phyloP scores from a whole-genome alignment of 192 early-diverging fungal genomes.

The Lunasporangiospora selenospora region DNA sequence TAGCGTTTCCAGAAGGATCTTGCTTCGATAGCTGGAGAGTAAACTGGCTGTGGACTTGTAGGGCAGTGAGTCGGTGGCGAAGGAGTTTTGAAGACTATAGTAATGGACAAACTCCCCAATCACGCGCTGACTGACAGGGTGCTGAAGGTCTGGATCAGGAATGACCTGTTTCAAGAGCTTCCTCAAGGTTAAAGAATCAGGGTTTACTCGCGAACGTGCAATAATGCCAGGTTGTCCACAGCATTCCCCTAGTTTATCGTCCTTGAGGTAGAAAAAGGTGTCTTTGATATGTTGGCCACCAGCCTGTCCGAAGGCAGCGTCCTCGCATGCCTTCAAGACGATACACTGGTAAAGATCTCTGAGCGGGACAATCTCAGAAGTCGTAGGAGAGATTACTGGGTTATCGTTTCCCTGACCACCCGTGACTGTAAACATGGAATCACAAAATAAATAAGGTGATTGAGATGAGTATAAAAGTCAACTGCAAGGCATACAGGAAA shows the following conservation, averaged over 20 bases:
- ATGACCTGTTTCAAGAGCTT: not conserved
- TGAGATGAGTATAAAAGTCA: too few relatives aligned
- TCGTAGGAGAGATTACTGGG: too few relatives aligned
- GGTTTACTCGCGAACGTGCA: not conserved
- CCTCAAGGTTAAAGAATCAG: not conserved
- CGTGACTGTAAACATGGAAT: too few relatives aligned
- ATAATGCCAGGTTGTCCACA: not conserved
- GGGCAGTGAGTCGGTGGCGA: not conserved
- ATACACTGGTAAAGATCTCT: not conserved
- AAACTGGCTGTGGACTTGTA: not conserved
- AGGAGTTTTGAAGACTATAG: too few relatives aligned
- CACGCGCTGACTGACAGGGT: constrained; percentile 2
- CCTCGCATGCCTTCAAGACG: not conserved
- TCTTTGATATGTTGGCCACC: not conserved
- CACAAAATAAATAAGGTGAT: too few relatives aligned
- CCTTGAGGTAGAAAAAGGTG: not conserved
- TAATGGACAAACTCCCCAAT: not conserved
- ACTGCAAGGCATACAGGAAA: too few relatives aligned
- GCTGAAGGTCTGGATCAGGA: not conserved
- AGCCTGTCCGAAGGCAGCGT: not conserved
- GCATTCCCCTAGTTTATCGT: not conserved
- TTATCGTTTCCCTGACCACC: too few relatives aligned
- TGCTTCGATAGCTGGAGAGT: not conserved
- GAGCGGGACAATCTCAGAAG: too few relatives aligned
- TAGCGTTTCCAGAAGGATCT: not conserved